These are phyloP conservation scores for Ophiostoma himal-ulmi DNA, from an alignment of 2,329 filamentous ascomycete genomes.

Conservation along the genomic window DNA sequence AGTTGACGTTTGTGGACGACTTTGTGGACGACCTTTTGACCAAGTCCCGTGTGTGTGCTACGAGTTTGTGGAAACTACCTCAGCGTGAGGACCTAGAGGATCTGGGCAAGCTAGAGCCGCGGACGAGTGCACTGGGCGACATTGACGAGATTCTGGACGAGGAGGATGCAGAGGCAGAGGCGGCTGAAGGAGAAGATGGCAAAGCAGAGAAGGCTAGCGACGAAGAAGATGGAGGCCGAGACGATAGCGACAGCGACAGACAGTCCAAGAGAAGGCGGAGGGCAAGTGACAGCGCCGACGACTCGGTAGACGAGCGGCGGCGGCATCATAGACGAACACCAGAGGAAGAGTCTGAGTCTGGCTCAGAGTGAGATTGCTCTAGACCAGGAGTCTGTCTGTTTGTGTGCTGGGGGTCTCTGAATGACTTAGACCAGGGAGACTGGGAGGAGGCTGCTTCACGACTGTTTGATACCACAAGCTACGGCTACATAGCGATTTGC, in stretches of 20 bases:
- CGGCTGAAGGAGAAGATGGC: neutral
- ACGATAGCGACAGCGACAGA: slow-evolving; percentile 1
- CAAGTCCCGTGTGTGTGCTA: slow-evolving; percentile 86
- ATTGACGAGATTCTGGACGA: slow-evolving; percentile 65
- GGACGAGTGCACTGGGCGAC: slow-evolving; percentile 76
- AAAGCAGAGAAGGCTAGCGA: slow-evolving; percentile 10
- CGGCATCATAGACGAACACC: neutral
- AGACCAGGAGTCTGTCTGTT: neutral
- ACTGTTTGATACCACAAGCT: slow-evolving; percentile 12
- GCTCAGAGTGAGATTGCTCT: neutral
- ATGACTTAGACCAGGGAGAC: neutral
- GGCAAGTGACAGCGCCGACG: neutral
- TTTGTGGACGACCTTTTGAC: slow-evolving; percentile 89
- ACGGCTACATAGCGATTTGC: neutral
- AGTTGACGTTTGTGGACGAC: slow-evolving; percentile 76
- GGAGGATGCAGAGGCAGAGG: slow-evolving; percentile 36
- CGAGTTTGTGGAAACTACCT: slow-evolving; percentile 87
- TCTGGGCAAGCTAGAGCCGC: slow-evolving; percentile 76
- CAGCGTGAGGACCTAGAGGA: slow-evolving; percentile 79
- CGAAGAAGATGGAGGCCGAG: neutral
- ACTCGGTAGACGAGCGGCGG: neutral
- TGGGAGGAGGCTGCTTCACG: slow-evolving; percentile 2
- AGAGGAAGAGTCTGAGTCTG: neutral
- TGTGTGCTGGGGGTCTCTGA: neutral
- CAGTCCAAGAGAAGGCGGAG: slow-evolving; percentile 3